Evolutionary conservation across 441 rosid genomes (phyloP).

Genomic region (Raphanus hybrid): DNA sequence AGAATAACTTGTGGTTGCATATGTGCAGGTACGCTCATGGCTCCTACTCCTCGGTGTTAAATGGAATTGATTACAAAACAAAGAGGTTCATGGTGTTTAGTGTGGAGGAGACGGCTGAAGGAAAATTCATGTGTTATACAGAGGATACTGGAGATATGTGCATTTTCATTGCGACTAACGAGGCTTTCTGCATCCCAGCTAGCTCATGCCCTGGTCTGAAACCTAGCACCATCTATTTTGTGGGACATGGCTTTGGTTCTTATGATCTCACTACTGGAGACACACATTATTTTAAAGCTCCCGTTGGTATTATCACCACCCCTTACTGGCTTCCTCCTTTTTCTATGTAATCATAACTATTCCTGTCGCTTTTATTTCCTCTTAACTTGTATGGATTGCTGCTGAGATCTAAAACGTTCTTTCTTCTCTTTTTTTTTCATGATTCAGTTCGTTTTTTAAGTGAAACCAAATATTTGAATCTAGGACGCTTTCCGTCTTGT

Average conservation of each 20-base stretch:
- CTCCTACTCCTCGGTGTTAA: background rate
- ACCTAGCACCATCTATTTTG: constrained; percentile 14
- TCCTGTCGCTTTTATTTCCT: background rate
- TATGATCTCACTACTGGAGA: background rate
- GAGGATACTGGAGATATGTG: constrained; percentile 22
- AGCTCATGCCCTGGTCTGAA: constrained; percentile 9
- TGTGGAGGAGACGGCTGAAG: constrained; percentile 7
- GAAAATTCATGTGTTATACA: constrained; percentile 7
- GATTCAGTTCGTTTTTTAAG: background rate
- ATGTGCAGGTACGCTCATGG: constrained; percentile 8
- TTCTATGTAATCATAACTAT: background rate
- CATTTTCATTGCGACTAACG: constrained; percentile 9
- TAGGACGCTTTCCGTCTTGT: too few relatives aligned
- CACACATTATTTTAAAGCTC: background rate
- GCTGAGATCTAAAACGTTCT: background rate
- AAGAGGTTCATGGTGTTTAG: constrained; percentile 9
- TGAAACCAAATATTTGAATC: background rate
- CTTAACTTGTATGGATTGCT: background rate
- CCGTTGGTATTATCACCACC: background rate
- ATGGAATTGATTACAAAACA: constrained; percentile 7
- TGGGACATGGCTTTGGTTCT: background rate
- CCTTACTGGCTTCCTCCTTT: constrained; percentile 17
- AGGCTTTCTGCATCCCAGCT: constrained; percentile 21
- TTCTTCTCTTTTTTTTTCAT: background rate
- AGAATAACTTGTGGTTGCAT: background rate